Percentiles rank a stretch among this genome's conserved stretches.
These are phyloP conservation scores for Ustilago esculenta DNA, from an alignment of 1,284 basidiomycete genomes.

Conservation along the genomic window DNA sequence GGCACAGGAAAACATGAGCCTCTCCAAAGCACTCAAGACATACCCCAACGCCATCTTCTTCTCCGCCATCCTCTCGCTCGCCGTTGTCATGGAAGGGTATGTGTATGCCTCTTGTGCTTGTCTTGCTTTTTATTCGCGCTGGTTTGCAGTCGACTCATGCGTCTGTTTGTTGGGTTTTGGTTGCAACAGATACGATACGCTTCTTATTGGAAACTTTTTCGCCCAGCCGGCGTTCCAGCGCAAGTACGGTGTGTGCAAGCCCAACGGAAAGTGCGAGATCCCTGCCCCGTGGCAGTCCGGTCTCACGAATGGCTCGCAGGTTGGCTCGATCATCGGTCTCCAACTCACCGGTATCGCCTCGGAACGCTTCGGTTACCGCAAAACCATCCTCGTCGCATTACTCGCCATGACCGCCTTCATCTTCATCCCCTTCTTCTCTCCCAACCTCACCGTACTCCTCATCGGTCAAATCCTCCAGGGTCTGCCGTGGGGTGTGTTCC, in stretches of 20 bases:
- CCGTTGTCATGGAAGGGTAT: conserved; percentile 70
- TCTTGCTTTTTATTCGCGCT: too few relatives aligned
- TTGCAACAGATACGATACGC: conserved; percentile 66
- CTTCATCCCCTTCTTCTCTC: conserved; percentile 68
- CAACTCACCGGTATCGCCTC: conserved; percentile 67
- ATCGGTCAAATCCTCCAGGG: conserved; percentile 68
- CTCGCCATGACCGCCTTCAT: conserved; percentile 66
- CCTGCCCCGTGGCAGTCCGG: conserved; percentile 70
- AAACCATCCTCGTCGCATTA: conserved; percentile 62
- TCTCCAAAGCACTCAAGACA: conserved; percentile 67
- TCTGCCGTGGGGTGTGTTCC: conserved; percentile 69
- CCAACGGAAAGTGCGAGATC: conserved; percentile 67
- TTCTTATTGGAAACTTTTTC: conserved; percentile 65
- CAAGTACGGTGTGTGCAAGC: conserved; percentile 61
- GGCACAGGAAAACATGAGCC: conserved; percentile 67
- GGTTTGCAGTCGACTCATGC: too few relatives aligned
- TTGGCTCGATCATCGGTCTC: conserved; percentile 68
- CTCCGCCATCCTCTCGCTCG: conserved; percentile 69
- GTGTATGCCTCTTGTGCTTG: neutral
- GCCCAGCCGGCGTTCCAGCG: conserved; percentile 67
- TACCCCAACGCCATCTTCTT: conserved; percentile 70
- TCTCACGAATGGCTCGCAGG: conserved; percentile 39
- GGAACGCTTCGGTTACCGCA: conserved; percentile 69
- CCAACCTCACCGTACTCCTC: conserved; percentile 66
- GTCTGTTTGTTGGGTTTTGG: too few relatives aligned